Percentiles rank a stretch among this genome's conserved stretches.
phyloP scores from a whole-genome alignment of 2,329 filamentous ascomycete genomes.

The Aureobasidium sp. region DNA sequence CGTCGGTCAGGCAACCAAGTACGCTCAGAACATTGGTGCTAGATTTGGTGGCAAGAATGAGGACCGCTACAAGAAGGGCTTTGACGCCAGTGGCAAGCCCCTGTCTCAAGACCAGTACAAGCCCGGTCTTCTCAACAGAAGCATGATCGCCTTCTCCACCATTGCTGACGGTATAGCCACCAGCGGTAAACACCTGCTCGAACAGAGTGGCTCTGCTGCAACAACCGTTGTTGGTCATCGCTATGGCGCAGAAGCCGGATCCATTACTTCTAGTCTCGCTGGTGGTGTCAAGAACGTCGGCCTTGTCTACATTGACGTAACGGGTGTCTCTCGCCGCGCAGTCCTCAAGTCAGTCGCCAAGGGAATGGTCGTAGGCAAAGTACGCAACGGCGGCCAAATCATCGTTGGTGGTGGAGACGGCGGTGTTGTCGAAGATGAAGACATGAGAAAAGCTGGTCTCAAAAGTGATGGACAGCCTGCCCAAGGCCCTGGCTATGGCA shows the following conservation, averaged over 20 bases:
- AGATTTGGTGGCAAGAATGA: conserved; percentile 56
- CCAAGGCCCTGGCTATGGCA: neutral
- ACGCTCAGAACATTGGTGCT: conserved; percentile 86
- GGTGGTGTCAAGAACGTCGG: conserved; percentile 93
- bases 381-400: conserved; percentile 63
- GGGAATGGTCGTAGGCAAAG: conserved; percentile 84
- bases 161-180: conserved; percentile 90
- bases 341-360: conserved; percentile 93
- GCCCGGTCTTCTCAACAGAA: conserved; percentile 89
- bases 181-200: conserved; percentile 68
- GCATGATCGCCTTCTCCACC: conserved; percentile 90
- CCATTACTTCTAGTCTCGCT: conserved; percentile 64
- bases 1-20: conserved; percentile 70
- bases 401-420: conserved; percentile 62
- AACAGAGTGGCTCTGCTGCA: conserved; percentile 66
- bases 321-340: conserved; percentile 80
- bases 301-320: conserved; percentile 92
- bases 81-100: conserved; percentile 61
- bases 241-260: conserved; percentile 78
- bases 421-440: conserved; percentile 32
- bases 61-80: conserved; percentile 46
- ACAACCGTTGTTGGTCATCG: conserved; percentile 80
- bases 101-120: conserved; percentile 54
- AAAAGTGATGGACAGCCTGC: conserved; percentile 4
- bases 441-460: conserved; percentile 21